Conservation (phyloP, 441 rosid genomes). For the Geranium incanum region DNA sequence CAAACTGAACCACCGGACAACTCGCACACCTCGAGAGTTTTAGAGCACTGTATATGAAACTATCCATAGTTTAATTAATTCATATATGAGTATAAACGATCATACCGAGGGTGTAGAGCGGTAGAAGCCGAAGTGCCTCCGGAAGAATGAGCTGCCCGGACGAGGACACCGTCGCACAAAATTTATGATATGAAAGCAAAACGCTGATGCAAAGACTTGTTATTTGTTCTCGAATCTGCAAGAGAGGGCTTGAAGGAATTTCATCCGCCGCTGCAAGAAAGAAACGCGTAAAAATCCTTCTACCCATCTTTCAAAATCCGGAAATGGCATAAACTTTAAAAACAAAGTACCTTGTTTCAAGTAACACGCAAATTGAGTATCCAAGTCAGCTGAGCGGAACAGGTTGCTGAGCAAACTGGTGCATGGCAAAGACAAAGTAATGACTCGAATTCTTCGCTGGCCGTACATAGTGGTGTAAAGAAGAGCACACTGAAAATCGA, state of each 20-base stretch:
- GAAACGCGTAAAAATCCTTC: not conserved
- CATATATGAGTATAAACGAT: conserved; percentile 14
- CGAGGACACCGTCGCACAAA: conserved; percentile 94
- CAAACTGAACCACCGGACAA: no score
- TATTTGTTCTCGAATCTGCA: conserved; percentile 65
- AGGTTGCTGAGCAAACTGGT: conserved; percentile 78
- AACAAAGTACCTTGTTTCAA: conserved; percentile 74
- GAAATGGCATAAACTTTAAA: no score
- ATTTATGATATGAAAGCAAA: conserved; percentile 83
- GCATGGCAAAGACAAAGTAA: conserved; percentile 80
- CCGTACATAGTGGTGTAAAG: conserved; percentile 85
- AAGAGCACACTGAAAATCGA: conserved; percentile 58
- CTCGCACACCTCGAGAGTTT: no score
- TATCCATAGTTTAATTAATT: no score
- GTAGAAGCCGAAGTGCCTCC: conserved; percentile 94
- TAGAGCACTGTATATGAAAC: no score
- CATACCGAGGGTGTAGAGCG: conserved; percentile 85
- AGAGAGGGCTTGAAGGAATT: conserved; percentile 60
- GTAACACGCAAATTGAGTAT: conserved; percentile 86
- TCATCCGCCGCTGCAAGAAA: conserved; percentile 61
- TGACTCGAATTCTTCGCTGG: conserved; percentile 90
- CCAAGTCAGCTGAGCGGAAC: conserved; percentile 89
- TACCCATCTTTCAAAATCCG: no score
- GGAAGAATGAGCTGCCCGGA: conserved; percentile 98
- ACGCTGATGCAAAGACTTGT: conserved; percentile 66